phyloP scores from a whole-genome alignment of 345 rosid species.

The Iberis pinnata region DNA sequence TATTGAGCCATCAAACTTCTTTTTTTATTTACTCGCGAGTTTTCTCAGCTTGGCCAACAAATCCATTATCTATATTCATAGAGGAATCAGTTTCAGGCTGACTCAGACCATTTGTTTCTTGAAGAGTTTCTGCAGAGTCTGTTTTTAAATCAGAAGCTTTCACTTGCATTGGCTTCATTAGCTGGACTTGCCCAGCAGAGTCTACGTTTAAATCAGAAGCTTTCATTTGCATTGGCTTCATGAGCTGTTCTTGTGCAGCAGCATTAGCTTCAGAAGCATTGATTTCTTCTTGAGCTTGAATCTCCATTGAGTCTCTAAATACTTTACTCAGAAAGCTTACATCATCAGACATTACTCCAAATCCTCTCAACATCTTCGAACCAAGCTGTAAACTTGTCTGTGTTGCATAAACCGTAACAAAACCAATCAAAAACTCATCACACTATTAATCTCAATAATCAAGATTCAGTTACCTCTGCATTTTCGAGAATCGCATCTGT shows the following conservation, averaged over 20 bases:
- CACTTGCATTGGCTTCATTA: constrained; percentile 22
- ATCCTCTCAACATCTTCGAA: constrained; percentile 76
- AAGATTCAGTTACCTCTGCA: constrained; percentile 56
- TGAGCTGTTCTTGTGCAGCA: constrained; percentile 34
- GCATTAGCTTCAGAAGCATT: constrained; percentile 45
- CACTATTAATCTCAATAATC: not conserved
- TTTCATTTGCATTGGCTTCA: constrained; percentile 31
- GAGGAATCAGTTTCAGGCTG: constrained; percentile 33
- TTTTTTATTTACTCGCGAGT: constrained; percentile 15
- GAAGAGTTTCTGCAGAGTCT: constrained; percentile 17
- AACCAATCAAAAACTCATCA: constrained; percentile 13
- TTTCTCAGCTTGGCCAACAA: constrained; percentile 32
- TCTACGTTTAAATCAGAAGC: constrained; percentile 17
- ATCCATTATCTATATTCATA: constrained; percentile 29
- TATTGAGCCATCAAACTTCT: not conserved
- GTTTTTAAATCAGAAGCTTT: constrained; percentile 21
- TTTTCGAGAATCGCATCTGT: constrained; percentile 88
- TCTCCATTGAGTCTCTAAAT: constrained; percentile 77
- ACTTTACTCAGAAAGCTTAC: constrained; percentile 68
- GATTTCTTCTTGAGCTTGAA: constrained; percentile 63
- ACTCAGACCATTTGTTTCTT: constrained; percentile 25
- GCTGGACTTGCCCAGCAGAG: constrained; percentile 16
- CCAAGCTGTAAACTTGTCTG: constrained; percentile 96
- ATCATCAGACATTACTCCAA: constrained; percentile 98
- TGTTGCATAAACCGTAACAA: constrained; percentile 8